These are phyloP conservation scores for Sclerotinia nivalis DNA, from an alignment of 2,329 filamentous ascomycete genomes.

Conservation along the genomic window DNA sequence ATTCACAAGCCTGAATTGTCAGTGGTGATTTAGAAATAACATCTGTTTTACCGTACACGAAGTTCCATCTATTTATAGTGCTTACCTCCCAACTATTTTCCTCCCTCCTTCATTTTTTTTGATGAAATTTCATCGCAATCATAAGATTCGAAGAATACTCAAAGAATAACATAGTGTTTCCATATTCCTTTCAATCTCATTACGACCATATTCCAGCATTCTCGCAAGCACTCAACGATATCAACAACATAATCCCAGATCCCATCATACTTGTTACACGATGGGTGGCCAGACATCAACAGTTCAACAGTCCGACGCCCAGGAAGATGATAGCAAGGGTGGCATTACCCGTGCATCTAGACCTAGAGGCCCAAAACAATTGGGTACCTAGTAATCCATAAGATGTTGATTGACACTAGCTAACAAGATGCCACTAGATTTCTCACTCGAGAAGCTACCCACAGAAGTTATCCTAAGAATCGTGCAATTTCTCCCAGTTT, in stretches of 20 bases:
- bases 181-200: no score
- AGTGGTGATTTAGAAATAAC: neutral
- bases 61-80: neutral
- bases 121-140: neutral
- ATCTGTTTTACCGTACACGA: neutral
- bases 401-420: neutral
- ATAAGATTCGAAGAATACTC: neutral
- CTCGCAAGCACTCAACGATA: neutral
- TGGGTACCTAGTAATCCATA: neutral
- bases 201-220: neutral
- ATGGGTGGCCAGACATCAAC: neutral
- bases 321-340: neutral
- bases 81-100: fast-evolving
- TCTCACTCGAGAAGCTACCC: neutral
- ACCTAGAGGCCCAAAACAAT: no score
- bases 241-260: no score
- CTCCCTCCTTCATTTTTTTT: neutral
- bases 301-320: neutral
- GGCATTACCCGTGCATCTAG: neutral
- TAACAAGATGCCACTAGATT: neutral
- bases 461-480: neutral
- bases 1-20: no score
- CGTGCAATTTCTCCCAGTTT: neutral
- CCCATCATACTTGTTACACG: neutral
- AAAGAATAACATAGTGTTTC: neutral